Base-by-base conservation (phyloP, 2,329 filamentous ascomycete species). In the Xylogone sp. region DNA sequence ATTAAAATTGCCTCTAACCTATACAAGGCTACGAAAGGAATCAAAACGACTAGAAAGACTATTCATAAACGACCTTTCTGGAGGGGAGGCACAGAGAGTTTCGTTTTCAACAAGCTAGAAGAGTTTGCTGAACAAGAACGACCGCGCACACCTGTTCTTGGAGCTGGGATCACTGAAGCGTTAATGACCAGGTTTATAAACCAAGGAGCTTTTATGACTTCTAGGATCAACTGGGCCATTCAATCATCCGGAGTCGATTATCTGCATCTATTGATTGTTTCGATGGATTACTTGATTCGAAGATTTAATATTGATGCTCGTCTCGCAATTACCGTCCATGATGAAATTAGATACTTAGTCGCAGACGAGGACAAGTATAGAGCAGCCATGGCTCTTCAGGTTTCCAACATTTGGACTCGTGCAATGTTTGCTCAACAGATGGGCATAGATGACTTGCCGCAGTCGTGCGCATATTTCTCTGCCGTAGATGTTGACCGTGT, bases 391-490 rank as follows among this genome's bases (percentile, higher is more conserved):
- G 94, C 95, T 1, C 75, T 99, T 12, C 94, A 99, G 68, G 80
- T 99, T 7, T 85, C 92, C 53, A 99, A 99, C 65, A 70, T 99
- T 19, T 99, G 94, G 94, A 99, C 95, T 0, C 81, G 94, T 47
- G 92, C 92, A 57, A 97, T 99, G 88, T 99, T 99, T 68, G 83
- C 88, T 0, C 91, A 99, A 69, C 94, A 99, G 70, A 89, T 97
- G 64, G 94, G 94, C 53, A 99, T 99, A 62, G 78, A 96, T 57
- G 94, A 99, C 64, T 79, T 99, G 9, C 94, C 95, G 0, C 94
- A 97, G 65, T 85, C 88, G 0, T 97, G 92, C 63, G 94, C 94
- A 8, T 99, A 91, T 70, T 99, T 99, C 71, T 95, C 89, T 1
- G 93, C 94, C 3, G 84, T 99, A 5, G 94, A 99, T 65, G 89